Conservation (phyloP, 169 alveolate species). For the Plasmodium gaboni region DNA sequence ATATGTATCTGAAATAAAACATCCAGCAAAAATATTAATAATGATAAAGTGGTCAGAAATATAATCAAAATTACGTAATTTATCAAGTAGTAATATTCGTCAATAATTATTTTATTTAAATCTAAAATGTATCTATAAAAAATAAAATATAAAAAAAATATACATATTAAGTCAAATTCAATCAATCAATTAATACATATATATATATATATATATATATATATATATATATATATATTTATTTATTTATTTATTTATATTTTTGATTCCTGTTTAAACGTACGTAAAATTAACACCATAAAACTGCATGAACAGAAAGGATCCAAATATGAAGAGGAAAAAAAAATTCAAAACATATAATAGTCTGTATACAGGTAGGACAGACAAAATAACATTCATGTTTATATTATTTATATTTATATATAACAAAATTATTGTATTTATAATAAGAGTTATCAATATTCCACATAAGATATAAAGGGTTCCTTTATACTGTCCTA, state of each 20-base stretch:
- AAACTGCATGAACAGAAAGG: conserved; percentile 52
- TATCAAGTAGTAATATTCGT: conserved; percentile 65
- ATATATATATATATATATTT: not conserved
- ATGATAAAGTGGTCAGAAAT: conserved; percentile 65
- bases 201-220: conserved; percentile 1
- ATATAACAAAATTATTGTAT: conserved; percentile 31
- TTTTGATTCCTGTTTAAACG: not conserved
- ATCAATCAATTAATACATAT: not conserved
- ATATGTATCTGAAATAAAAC: conserved; percentile 73
- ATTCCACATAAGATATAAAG: conserved; percentile 38
- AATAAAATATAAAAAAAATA: too few species aligned
- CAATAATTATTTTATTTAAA: conserved; percentile 58
- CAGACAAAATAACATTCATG: conserved; percentile 20
- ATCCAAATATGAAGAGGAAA: conserved; percentile 51
- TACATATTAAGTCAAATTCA: not conserved
- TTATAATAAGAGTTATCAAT: conserved; percentile 29
- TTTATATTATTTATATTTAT: conserved; percentile 51
- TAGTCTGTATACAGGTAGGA: conserved; percentile 47
- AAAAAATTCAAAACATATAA: conserved; percentile 53
- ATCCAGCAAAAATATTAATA: conserved; percentile 78
- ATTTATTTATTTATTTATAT: not conserved
- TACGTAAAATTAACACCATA: conserved; percentile 73
- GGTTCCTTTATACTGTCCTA: conserved; percentile 33
- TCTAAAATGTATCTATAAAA: conserved; percentile 52
- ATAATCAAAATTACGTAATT: conserved; percentile 44